Evolutionary conservation across 768 basidiomycete genomes (phyloP).

Genomic region (Lentinus tigrinus): DNA sequence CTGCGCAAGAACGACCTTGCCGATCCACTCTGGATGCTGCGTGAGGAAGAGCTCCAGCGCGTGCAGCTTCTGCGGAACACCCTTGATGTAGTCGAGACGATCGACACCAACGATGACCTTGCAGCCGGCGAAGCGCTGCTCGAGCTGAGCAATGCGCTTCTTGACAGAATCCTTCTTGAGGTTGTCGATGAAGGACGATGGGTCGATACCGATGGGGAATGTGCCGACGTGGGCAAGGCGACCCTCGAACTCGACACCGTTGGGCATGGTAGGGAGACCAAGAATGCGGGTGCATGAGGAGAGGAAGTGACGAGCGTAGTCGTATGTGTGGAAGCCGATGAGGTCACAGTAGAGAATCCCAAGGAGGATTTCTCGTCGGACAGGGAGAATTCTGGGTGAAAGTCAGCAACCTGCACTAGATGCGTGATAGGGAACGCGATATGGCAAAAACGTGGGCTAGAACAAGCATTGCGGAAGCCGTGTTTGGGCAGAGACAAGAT

Average conservation of each 20-base stretch:
- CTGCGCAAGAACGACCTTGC: constrained; percentile 96
- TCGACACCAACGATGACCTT: constrained; percentile 99
- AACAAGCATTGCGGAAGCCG: constrained; percentile 6
- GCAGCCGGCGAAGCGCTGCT: constrained; percentile 88
- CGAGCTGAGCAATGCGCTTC: constrained; percentile 75
- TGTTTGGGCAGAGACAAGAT: background rate
- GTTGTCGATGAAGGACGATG: constrained; percentile 86
- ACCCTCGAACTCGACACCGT: constrained; percentile 95
- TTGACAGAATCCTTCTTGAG: constrained; percentile 78
- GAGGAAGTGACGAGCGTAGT: constrained; percentile 98
- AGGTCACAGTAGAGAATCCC: constrained; percentile 95
- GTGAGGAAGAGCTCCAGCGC: constrained; percentile 94
- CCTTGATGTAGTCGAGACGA: constrained; percentile 99
- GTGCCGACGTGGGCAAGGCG: constrained; percentile 96
- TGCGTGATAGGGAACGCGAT: background rate
- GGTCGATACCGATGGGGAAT: constrained; percentile 99
- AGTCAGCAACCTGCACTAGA: constrained; percentile 1
- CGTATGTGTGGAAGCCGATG: constrained; percentile 99
- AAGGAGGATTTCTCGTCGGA: constrained; percentile 95
- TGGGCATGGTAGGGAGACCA: constrained; percentile 93
- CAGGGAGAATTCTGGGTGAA: constrained; percentile 80
- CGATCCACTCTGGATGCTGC: constrained; percentile 99
- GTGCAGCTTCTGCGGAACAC: constrained; percentile 97
- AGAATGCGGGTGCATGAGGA: constrained; percentile 98
- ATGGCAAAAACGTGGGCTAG: background rate